Base-by-base conservation (phyloP, 345 rosid genomes). In the Raphanus raphanistrum region DNA sequence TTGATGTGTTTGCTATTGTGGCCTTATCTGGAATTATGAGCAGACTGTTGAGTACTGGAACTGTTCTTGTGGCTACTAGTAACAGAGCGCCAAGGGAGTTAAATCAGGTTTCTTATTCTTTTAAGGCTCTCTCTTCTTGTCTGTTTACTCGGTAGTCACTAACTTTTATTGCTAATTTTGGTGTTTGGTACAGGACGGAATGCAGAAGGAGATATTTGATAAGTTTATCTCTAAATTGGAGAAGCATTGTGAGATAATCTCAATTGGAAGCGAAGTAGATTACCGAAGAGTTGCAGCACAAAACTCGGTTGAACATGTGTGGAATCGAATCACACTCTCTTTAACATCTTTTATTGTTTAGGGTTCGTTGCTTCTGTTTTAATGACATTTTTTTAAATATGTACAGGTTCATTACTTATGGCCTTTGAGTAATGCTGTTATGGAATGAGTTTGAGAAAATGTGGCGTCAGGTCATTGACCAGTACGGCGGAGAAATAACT, bases 21-120 rank as follows among this genome's bases (percentile, higher is more conserved):
- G 93, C 98, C 86, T 88, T 92, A 83, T 94, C 98, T 86, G 97
- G 98, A 82, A 94, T 94, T 80, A 80, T 94, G 75, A 90, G 97
- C 90, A 94, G 98, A 89, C 87, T 94, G 79, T 77, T 92, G 81
- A 74, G 80, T 74, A 86, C 84, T 67, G 97, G 98, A 85, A 92
- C 98, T 77, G 90, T 92, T 83, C 92, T 90, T 79, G 93, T 92
- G 65, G 93, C 97, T 70, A 92, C 97, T 68, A 92, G 98, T 88
- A 94, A 94, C 68, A 87, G 97, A 73, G 97, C 91, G 73, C 92
- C 98, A 6, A 76, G 84, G 72, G 98, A 94, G 76, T 84, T 94
- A 79, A 94, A 89, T 86, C 97, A 94, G 90, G 98, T 87, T 50
- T n/a, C 65, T 61, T 67, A 70, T n/a, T 31, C 29, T 29, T 29